phyloP scores from a whole-genome alignment of 192 early-diverging fungal species.

The Allomyces macrogynus region DNA sequence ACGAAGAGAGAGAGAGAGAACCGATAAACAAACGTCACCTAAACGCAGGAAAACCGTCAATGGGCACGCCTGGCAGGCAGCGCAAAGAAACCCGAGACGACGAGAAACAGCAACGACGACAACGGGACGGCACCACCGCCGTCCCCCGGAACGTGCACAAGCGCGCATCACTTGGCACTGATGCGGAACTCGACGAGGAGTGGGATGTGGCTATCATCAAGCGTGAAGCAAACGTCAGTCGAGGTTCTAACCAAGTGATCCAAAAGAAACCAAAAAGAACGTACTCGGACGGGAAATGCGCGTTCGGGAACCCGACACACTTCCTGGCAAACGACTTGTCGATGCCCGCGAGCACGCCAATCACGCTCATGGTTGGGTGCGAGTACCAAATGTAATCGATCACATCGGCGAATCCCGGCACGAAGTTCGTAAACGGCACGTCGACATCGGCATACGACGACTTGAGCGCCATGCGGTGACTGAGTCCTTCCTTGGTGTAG shows the following conservation, averaged over 20 bases:
- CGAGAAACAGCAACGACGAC: too few relatives aligned
- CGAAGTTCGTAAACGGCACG: constrained; percentile 82
- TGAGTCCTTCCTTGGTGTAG: constrained; percentile 62
- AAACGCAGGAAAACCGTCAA: too few relatives aligned
- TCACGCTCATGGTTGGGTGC: constrained; percentile 45
- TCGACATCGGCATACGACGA: constrained; percentile 58
- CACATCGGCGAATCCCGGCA: constrained; percentile 57
- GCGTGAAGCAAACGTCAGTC: background rate
- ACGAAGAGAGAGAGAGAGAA: too few relatives aligned
- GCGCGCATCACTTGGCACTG: background rate
- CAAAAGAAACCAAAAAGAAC: constrained; percentile 3
- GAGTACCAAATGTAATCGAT: constrained; percentile 94
- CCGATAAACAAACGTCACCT: too few relatives aligned
- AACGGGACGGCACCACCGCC: too few relatives aligned
- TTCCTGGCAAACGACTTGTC: constrained; percentile 60
- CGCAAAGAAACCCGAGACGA: too few relatives aligned
- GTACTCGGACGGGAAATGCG: constrained; percentile 63
- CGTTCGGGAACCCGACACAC: constrained; percentile 80
- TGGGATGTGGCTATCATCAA: constrained; percentile 29
- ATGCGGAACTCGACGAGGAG: constrained; percentile 44
- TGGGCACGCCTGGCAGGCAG: too few relatives aligned
- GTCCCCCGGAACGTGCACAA: too few relatives aligned
- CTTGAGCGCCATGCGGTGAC: constrained; percentile 62
- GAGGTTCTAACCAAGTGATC: background rate
- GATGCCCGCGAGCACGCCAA: constrained; percentile 58